Base-by-base conservation (phyloP, 345 rosid species). In the Brassica incana region DNA sequence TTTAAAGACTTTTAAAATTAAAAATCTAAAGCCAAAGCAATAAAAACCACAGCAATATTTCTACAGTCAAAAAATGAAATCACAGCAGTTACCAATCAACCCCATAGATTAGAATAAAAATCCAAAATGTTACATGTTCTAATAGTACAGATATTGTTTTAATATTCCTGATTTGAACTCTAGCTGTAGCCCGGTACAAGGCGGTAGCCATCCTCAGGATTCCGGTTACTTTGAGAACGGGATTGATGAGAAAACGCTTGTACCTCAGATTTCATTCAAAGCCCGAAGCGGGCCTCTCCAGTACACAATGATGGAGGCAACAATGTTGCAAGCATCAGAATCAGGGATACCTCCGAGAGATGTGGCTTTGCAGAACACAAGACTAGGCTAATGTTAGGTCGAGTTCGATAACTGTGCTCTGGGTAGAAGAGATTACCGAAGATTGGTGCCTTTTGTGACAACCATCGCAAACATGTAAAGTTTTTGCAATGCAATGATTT, bases 281-380 rank as follows among this genome's bases (percentile, higher is more conserved):
- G 92, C 94, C 65, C 89, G 97, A 25, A 93, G 97, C 48, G 99
- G 99, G 2, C 93, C 96, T 23, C 83, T 95, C 54, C 99, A 90
- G 77, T 90, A 84, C 75, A 85, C 91, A 0, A 30, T 83, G 78
- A 96, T 88, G 45, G 70, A 81, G 27, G 84, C 86, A 50, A 81
- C 87, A 27, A 74, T 85, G 69, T 71, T 85, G 45, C 76, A 87
- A 66, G 78, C 86, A n/a, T 72, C 77, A 33, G 99, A 95, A 25
- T 78, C 87, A 7, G 92, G 94, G 43, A 74, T 88, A 79, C 83
- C 95, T 4, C 84, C 95, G 4, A 88, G 91, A 82, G 97, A 90
- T 81, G 88, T 91, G 71, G 93, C 99, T 72, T 78, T 91, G 85
- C 97, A 90, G 85, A 93, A 95, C 79, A 90, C 95, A 12, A 23